phyloP scores from a whole-genome alignment of 2,329 filamentous ascomycete genomes.

The Phoma sp. region DNA sequence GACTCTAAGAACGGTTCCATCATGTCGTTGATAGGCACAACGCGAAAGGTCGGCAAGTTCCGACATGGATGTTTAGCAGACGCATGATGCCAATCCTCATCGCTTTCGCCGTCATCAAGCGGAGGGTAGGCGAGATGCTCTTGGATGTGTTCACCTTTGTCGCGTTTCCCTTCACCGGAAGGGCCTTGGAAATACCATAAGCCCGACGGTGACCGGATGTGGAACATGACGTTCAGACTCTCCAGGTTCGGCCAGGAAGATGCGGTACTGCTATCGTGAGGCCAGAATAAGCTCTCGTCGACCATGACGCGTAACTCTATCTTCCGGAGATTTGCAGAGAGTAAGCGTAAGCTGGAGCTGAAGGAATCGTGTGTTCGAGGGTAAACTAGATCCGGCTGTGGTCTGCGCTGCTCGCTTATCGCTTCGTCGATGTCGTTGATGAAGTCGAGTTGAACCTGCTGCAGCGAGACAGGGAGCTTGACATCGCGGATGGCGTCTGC shows the following conservation, averaged over 20 bases:
- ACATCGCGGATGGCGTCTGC: constrained; percentile 13
- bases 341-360: constrained; percentile 23
- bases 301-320: constrained; percentile 15
- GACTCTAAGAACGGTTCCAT: constrained; percentile 16
- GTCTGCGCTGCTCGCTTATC: constrained; percentile 5
- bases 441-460: constrained; percentile 16
- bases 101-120: constrained; percentile 1
- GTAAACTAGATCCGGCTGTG: constrained; percentile 16
- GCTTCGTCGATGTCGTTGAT: background rate
- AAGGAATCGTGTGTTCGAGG: constrained; percentile 21
- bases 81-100: background rate
- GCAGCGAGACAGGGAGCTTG: constrained; percentile 17
- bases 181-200: constrained; percentile 27
- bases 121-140: constrained; percentile 17
- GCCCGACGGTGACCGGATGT: constrained; percentile 19
- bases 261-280: background rate
- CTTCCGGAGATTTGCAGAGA: constrained; percentile 20
- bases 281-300: constrained; percentile 26
- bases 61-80: background rate
- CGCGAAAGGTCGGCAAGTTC: constrained; percentile 3
- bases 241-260: constrained; percentile 25
- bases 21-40: constrained; percentile 16
- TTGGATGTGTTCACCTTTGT: background rate
- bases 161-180: constrained; percentile 10
- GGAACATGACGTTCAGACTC: constrained; percentile 21